These are phyloP conservation scores for Rhizopogon parksii DNA, from an alignment of 1,284 basidiomycete species.

Conservation along the genomic window DNA sequence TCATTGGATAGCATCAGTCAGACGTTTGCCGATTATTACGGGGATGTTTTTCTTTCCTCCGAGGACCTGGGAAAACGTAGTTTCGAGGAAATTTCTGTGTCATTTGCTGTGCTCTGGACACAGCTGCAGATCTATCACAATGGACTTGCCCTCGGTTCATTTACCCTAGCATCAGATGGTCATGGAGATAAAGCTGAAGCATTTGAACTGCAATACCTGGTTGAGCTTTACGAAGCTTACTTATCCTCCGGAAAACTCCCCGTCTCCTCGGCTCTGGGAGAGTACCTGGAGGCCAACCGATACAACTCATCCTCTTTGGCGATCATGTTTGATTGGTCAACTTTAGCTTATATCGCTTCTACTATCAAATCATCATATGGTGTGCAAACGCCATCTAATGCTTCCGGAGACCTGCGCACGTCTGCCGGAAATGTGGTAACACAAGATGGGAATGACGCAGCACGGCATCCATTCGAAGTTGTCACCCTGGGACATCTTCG, in stretches of 20 bases:
- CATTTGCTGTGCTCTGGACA: conserved; percentile 51
- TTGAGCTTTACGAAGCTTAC: conserved; percentile 46
- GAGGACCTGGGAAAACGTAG: conserved; percentile 39
- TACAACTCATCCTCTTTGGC: conserved; percentile 33
- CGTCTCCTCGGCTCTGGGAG: conserved; percentile 41
- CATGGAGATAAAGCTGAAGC: conserved; percentile 34
- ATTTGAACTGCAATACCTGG: conserved; percentile 53
- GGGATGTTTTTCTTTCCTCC: conserved; percentile 38
- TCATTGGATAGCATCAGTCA: conserved; percentile 40
- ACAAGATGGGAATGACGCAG: conserved; percentile 23
- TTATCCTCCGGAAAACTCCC: conserved; percentile 36
- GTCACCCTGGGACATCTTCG: conserved; percentile 53
- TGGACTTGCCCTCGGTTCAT: conserved; percentile 58
- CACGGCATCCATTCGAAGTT: conserved; percentile 49
- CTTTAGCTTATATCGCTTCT: conserved; percentile 53
- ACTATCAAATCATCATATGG: conserved; percentile 44
- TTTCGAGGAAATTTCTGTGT: conserved; percentile 65
- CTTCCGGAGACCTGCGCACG: conserved; percentile 44
- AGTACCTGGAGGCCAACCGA: conserved; percentile 46
- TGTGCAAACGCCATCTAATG: conserved; percentile 18
- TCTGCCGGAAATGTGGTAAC: conserved; percentile 14
- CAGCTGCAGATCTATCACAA: conserved; percentile 62
- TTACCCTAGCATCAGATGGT: conserved; percentile 39
- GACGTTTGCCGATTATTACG: conserved; percentile 50
- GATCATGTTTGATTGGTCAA: conserved; percentile 63